Evolutionary conservation across 805 yeast species (phyloP), one percentile per base, ranked within the genome.

Genomic region (Zygoascus flipseniorum): DNA sequence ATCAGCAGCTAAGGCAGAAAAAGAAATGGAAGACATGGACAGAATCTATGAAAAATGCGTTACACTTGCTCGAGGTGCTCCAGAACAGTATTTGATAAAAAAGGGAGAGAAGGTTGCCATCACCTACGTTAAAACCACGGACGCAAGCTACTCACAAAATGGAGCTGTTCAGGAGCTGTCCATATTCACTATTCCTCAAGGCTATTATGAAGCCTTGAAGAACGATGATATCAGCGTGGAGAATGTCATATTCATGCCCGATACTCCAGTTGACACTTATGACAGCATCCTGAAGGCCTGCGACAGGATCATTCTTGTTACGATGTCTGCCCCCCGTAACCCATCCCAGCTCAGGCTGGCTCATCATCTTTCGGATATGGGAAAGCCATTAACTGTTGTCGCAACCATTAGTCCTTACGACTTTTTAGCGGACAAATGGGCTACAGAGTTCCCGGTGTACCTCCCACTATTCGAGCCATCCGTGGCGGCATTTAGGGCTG

Each of bases 331-430:
- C 5, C 66, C 76, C 14, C 65, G 80, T 55, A 77, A 79, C 60
- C 72, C 77, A 73, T 78, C 76, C 60, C 84, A 80, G 65, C 75
- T 77, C 31, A 79, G 80, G 8, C 72, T 80, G n/a, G 80, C 79
- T 19, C 77, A 79, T 57, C 80, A 78, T 55, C 73, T 80, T 3
- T 69, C 79, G 1, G 71, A 75, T 14, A 64, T 79, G 35, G 54
- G 54, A 23, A 79, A 78, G 59, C 83, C 82, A 9, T 65, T 80
- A 61, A 70, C 80, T 11, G 72, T 79, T 6, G 70, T 79, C 14
- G 81, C 83, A 14, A 77, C 81, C 0, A 74, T 77, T 55, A 75
- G 81, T 5, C 85, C 85, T 1, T 79, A 77, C 60, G 85, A 80
- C 61, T 79, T 79, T 58, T 23, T 57, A 48, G 31, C 47, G 11